phyloP scores from a whole-genome alignment of 2,329 filamentous ascomycete species.

The Monosporascus sp. region DNA sequence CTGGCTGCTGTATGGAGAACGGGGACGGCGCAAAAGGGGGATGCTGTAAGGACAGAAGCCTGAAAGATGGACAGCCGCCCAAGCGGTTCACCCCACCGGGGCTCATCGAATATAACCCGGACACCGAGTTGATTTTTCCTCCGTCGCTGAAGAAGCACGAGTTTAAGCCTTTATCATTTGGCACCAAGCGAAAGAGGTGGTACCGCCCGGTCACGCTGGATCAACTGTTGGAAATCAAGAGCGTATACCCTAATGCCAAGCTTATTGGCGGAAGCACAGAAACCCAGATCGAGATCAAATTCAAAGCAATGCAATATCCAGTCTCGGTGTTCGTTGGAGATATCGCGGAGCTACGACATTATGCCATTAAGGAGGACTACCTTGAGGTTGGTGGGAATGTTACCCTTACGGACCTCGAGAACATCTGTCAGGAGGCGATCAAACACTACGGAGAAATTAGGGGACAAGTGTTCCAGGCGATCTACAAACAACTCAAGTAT shows the following conservation, averaged over 20 bases:
- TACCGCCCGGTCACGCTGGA: conserved; percentile 81
- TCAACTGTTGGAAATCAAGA: conserved; percentile 90
- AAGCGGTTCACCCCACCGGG: conserved; percentile 77
- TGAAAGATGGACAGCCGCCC: conserved; percentile 46
- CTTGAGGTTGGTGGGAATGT: conserved; percentile 94
- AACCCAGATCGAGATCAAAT: conserved; percentile 97
- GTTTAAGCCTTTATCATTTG: conserved; percentile 76
- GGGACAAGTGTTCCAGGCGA: conserved; percentile 81
- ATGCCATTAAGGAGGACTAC: conserved; percentile 69
- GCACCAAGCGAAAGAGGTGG: conserved; percentile 93
- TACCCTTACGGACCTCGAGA: conserved; percentile 83
- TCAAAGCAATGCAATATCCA: conserved; percentile 88
- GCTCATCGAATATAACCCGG: conserved; percentile 90
- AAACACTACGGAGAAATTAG: conserved; percentile 66
- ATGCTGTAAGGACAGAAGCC: conserved; percentile 64
- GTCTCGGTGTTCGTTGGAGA: conserved; percentile 91
- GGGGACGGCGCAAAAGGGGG: conserved; percentile 43
- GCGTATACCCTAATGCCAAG: conserved; percentile 76
- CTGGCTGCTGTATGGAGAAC: conserved; percentile 69
- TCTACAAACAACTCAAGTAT: conserved; percentile 88
- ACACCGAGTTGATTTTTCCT: conserved; percentile 94
- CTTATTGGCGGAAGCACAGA: conserved; percentile 95
- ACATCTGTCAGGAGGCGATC: conserved; percentile 73
- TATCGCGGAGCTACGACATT: conserved; percentile 82
- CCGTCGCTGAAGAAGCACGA: conserved; percentile 77